phyloP scores from a whole-genome alignment of 305 asterid species.

The Fraxinus baroniana region DNA sequence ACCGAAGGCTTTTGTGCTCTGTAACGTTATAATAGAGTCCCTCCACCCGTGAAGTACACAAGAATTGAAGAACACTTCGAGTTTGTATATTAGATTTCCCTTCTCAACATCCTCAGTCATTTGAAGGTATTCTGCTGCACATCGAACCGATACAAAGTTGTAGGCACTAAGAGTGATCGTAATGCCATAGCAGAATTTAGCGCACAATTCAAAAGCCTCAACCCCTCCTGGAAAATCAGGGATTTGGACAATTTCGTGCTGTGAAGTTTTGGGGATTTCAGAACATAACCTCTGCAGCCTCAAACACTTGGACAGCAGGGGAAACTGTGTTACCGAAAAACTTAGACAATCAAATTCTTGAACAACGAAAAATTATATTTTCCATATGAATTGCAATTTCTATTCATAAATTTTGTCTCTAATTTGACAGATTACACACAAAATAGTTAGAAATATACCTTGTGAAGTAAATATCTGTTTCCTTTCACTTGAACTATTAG shows the following conservation, averaged over 20 bases:
- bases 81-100: conserved; percentile 47
- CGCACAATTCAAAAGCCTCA: conserved; percentile 53
- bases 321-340: conserved; percentile 38
- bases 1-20: conserved; percentile 36
- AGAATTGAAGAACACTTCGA: conserved; percentile 50
- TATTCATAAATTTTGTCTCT: background rate
- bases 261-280: conserved; percentile 32
- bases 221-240: conserved; percentile 51
- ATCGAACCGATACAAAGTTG: conserved; percentile 47
- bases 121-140: conserved; percentile 57
- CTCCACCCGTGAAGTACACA: conserved; percentile 57
- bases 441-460: conserved; percentile 16
- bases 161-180: conserved; percentile 52
- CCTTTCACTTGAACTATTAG: conserved; percentile 33
- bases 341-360: background rate
- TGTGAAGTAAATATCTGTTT: conserved; percentile 45
- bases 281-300: conserved; percentile 43
- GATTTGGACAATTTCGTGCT: conserved; percentile 37
- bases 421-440: background rate
- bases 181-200: conserved; percentile 65
- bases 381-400: background rate
- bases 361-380: background rate
- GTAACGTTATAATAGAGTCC: conserved; percentile 49
- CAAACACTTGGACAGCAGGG: conserved; percentile 52
- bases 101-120: conserved; percentile 53